A percentile compares a stretch with the other conserved stretches of the same genome.
Evolutionary conservation across 2,329 filamentous ascomycete genomes (phyloP).

Genomic region (Pseudogymnoascus sp.): DNA sequence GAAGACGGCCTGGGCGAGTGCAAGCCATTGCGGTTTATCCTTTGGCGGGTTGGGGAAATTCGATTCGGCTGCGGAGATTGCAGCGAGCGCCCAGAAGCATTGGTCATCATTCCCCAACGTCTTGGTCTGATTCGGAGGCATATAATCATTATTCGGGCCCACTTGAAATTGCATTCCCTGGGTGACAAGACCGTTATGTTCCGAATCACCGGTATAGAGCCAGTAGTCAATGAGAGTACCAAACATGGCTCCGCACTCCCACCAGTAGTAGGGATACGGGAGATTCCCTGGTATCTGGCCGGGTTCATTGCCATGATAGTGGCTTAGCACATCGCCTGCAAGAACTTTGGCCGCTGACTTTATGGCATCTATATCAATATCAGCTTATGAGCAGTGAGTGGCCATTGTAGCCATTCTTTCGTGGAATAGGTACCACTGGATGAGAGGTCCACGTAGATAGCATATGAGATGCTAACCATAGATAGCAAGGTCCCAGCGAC

Average conservation of each 20-base stretch:
- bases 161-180: constrained; percentile 68
- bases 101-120: constrained; percentile 69
- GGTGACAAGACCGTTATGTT: constrained; percentile 60
- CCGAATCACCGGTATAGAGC: constrained; percentile 68
- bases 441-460: neutral
- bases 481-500: neutral
- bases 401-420: neutral
- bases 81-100: constrained; percentile 64
- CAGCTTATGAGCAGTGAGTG: neutral
- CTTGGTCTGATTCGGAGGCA: constrained; percentile 64
- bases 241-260: constrained; percentile 67
- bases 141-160: constrained; percentile 65
- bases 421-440: neutral
- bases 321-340: constrained; percentile 42
- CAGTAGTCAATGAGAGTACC: constrained; percentile 72
- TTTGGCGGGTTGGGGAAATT: constrained; percentile 50
- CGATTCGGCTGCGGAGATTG: constrained; percentile 62
- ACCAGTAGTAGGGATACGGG: constrained; percentile 48
- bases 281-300: constrained; percentile 43
- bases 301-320: constrained; percentile 44
- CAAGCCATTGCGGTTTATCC: constrained; percentile 56
- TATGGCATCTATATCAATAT: constrained; percentile 24
- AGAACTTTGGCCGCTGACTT: constrained; percentile 25
- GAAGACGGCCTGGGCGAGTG: constrained; percentile 71
- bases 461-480: neutral